A percentile compares a stretch with the other conserved stretches of the same genome.
Conservation (phyloP, 78 protist genomes). For the Mastigamoeba balamuthi region DNA sequence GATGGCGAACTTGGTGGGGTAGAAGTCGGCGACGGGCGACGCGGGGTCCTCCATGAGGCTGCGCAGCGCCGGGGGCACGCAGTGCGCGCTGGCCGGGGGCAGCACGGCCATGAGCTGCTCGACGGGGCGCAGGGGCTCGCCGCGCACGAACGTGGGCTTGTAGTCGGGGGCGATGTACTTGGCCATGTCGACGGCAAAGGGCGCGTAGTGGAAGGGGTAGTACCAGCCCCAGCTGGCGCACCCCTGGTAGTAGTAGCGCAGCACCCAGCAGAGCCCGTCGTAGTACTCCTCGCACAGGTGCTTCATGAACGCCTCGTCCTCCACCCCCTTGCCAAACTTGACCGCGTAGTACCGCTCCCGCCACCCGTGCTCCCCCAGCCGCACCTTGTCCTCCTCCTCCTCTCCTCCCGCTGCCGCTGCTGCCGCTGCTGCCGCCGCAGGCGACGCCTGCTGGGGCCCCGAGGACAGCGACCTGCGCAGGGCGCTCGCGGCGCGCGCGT, state of each 20-base stretch:
- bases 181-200: slow-evolving; percentile 68
- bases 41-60: slow-evolving; percentile 43
- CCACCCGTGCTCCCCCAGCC: slow-evolving; percentile 73
- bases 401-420: too few species aligned
- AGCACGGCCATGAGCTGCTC: slow-evolving; percentile 94
- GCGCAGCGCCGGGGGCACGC: slow-evolving; percentile 53
- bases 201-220: slow-evolving; percentile 95
- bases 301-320: slow-evolving; percentile 1
- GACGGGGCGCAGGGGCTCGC: slow-evolving; percentile 82
- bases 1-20: slow-evolving; percentile 76
- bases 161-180: not conserved
- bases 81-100: slow-evolving; percentile 58
- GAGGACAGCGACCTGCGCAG: not conserved
- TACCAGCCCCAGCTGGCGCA: slow-evolving; percentile 93
- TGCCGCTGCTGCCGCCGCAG: too few species aligned
- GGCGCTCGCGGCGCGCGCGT: not conserved
- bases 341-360: slow-evolving; percentile 73
- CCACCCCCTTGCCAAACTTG: slow-evolving; percentile 35
- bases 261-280: slow-evolving; percentile 92
- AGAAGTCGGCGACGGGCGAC: slow-evolving; percentile 78
- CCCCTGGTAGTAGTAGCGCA: slow-evolving; percentile 91
- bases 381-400: slow-evolving; percentile 16
- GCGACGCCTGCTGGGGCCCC: not conserved
- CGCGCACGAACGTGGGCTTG: slow-evolving; percentile 2
- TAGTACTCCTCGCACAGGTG: slow-evolving; percentile 49